A percentile compares a stretch with the other conserved stretches of the same genome.
phyloP scores from a whole-genome alignment of 1,284 basidiomycete genomes.

The Ustilago hordei region DNA sequence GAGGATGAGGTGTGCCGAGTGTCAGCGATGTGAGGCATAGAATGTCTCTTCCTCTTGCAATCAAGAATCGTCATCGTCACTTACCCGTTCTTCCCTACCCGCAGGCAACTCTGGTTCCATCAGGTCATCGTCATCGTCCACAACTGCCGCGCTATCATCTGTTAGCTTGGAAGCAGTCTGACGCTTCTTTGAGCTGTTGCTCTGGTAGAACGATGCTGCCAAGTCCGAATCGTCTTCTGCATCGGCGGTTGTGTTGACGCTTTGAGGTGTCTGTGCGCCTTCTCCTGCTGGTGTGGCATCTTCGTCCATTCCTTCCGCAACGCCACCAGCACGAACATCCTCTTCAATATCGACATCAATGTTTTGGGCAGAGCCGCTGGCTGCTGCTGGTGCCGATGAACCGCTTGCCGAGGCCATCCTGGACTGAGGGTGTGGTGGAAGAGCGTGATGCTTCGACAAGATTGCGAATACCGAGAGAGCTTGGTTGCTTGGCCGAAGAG shows the following conservation, averaged over 20 bases:
- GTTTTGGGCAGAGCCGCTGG: constrained; percentile 15
- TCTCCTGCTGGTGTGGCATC: constrained; percentile 16
- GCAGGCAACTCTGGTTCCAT: constrained; percentile 28
- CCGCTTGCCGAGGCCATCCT: constrained; percentile 29
- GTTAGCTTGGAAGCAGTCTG: constrained; percentile 15
- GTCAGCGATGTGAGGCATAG: neutral
- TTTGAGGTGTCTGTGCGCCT: constrained; percentile 27
- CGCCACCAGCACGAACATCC: constrained; percentile 10
- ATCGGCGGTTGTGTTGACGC: constrained; percentile 10
- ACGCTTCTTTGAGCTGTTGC: constrained; percentile 20
- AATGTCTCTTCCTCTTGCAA: neutral
- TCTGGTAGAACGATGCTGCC: constrained; percentile 32
- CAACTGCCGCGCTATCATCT: neutral
- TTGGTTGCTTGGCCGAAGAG: too few relatives aligned
- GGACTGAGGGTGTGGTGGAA: neutral
- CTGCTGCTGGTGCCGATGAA: constrained; percentile 7
- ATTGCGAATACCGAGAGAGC: neutral
- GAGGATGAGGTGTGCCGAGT: neutral
- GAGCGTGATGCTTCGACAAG: neutral
- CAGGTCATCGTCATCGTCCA: constrained; percentile 31
- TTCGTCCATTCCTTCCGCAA: constrained; percentile 28
- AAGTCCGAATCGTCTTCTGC: constrained; percentile 27
- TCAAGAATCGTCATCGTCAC: neutral
- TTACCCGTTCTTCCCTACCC: constrained; percentile 31
- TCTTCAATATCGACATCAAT: constrained; percentile 24